A percentile compares a stretch with the other conserved stretches of the same genome.
Conservation (phyloP, 208 protist species). For the Trypanosoma platydactyli region DNA sequence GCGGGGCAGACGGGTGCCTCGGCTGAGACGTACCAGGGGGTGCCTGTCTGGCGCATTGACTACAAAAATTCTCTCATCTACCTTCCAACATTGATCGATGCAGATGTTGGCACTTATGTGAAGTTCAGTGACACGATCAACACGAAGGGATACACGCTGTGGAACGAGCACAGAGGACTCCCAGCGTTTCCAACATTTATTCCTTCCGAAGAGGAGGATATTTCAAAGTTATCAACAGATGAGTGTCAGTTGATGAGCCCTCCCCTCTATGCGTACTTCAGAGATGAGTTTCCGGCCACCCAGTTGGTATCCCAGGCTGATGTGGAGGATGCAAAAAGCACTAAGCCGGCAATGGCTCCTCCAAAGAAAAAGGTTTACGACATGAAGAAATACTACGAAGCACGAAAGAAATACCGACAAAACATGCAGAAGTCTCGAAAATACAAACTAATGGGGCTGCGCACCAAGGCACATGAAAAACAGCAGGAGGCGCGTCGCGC, state of each 20-base stretch:
- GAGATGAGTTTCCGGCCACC: conserved; percentile 79
- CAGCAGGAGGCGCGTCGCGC: conserved; percentile 85
- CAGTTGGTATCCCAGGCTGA: conserved; percentile 90
- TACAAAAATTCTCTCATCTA: conserved; percentile 94
- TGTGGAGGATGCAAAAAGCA: conserved; percentile 88
- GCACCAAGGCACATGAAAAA: conserved; percentile 87
- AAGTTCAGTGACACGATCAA: conserved; percentile 91
- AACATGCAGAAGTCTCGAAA: conserved; percentile 83
- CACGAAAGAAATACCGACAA: conserved; percentile 87
- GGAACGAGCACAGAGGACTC: conserved; percentile 88
- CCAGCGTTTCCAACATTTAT: conserved; percentile 93
- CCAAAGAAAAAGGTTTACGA: conserved; percentile 92
- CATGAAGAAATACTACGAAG: conserved; percentile 90
- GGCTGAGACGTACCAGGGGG: conserved; percentile 84
- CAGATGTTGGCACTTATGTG: conserved; percentile 90
- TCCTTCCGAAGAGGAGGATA: conserved; percentile 75
- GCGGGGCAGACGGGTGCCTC: conserved; percentile 89
- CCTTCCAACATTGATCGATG: conserved; percentile 83
- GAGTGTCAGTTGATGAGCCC: conserved; percentile 90
- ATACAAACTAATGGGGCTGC: conserved; percentile 82
- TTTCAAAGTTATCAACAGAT: conserved; percentile 83
- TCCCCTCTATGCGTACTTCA: conserved; percentile 90
- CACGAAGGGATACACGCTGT: conserved; percentile 91
- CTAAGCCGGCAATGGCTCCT: conserved; percentile 68
- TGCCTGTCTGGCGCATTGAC: conserved; percentile 92